Base-by-base conservation (phyloP, 139 green algal species). In the Zygnema circumcarinatum region DNA sequence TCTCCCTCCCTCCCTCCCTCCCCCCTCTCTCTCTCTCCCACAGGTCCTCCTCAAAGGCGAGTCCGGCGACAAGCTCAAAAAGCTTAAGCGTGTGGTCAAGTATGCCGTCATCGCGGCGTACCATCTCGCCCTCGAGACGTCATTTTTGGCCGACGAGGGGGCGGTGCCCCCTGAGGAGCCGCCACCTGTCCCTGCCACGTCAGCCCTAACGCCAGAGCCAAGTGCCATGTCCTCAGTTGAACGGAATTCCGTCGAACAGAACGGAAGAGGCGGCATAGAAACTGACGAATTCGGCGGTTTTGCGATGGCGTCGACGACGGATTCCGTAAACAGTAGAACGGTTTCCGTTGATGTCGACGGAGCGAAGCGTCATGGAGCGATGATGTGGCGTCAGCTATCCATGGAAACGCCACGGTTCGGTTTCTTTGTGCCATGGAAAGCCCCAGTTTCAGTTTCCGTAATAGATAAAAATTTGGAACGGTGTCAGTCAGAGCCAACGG, bases 91-190 rank as follows among this genome's bases (percentile, higher is more conserved):
- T 3, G 88, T 90, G 67, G 73, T 82, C 25, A 62, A 81, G 38
- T 90, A 87, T 67, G 88, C 88, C 1, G 88, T 90, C 7, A 87
- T 90, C 11, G 88, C 88, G 29, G 74, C 88, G 1, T 87, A 92
- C 73, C 83, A 92, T 84, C 38, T 89, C n/a, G 40, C 79, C 21
- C 74, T 92, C 1, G 88, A 92, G 74, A 80, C 67, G 2, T 83
- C 88, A 32, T 92, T 92, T 42, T 78, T 92, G 2, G 73, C 83
- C 11, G 88, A 92, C 41, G 88, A 92, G 33, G 76, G 74, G 47
- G 81, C 81, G 7, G 75, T 47, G 20, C 75, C n/a, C 2, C 53
- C 36, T 22, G 16, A 78, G 11, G 69, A 78, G 16, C 33, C 56
- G 25, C 22, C 32, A 29, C 22, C 35, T 11, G 22, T 52, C 76